Conservation (phyloP, 2,329 filamentous ascomycete genomes). For the Beauveria sp. region DNA sequence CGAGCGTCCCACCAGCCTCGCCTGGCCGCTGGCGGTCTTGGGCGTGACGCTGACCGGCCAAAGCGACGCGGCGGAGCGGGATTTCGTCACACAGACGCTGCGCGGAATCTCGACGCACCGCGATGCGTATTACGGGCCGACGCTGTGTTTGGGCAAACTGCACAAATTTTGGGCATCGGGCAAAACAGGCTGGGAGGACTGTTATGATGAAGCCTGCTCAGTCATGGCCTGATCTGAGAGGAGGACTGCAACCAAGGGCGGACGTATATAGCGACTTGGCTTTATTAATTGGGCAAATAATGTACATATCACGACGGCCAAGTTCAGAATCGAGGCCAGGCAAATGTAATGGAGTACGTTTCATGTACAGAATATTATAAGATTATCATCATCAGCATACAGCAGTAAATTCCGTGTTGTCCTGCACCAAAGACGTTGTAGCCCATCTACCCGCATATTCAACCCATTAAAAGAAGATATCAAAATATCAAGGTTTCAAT, state of each 20-base stretch:
- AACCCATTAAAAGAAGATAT: background rate
- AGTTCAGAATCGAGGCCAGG: background rate
- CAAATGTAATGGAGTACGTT: background rate
- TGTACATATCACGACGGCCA: background rate
- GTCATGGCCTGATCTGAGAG: background rate
- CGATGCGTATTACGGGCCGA: slow-evolving; percentile 1
- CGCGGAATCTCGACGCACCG: background rate
- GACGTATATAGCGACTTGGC: background rate
- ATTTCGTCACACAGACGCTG: background rate
- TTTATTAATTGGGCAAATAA: background rate
- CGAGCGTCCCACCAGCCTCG: background rate
- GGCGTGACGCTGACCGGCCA: background rate
- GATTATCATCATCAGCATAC: background rate
- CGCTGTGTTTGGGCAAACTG: background rate
- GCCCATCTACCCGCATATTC: slow-evolving; percentile 4
- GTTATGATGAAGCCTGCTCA: slow-evolving; percentile 1
- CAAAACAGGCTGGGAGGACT: slow-evolving; percentile 4
- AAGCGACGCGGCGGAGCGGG: background rate
- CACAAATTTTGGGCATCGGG: slow-evolving; percentile 1
- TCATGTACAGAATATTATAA: background rate
- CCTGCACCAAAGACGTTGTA: background rate
- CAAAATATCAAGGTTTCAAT: slow-evolving; percentile 9
- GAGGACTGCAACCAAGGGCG: background rate
- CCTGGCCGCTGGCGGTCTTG: slow-evolving; percentile 1
- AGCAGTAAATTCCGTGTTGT: background rate